Evolutionary conservation across 2,329 filamentous ascomycete species (phyloP).

Genomic region (Aurifilum marmelostoma): DNA sequence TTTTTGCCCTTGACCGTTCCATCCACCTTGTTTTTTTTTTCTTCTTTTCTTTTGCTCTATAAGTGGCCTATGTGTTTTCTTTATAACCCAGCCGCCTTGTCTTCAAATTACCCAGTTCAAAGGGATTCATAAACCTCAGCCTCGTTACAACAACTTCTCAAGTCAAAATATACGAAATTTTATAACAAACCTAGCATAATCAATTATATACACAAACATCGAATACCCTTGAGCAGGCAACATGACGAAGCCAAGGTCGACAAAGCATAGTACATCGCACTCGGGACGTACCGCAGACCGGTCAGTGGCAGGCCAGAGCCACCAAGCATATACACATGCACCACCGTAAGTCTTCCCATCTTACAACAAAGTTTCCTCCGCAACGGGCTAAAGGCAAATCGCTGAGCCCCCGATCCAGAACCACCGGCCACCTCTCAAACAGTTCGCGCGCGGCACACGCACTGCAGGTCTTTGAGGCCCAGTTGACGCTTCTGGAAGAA

Average conservation of each 20-base stretch:
- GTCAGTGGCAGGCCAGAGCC: neutral
- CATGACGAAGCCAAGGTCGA: neutral
- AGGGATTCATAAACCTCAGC: too few relatives aligned
- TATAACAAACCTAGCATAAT: neutral
- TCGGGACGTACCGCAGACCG: neutral
- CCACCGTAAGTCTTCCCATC: neutral
- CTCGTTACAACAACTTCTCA: neutral
- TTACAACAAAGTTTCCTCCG: neutral
- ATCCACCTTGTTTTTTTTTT: neutral
- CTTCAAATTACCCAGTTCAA: neutral
- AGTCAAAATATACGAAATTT: neutral
- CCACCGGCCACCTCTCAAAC: neutral
- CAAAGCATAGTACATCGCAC: neutral
- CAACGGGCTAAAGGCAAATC: neutral
- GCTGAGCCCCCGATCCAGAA: neutral
- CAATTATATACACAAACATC: neutral
- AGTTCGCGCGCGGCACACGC: neutral
- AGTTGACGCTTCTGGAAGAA: constrained; percentile 1
- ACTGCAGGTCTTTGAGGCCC: neutral
- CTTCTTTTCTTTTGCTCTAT: too few relatives aligned
- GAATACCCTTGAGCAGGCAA: too few relatives aligned
- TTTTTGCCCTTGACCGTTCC: neutral
- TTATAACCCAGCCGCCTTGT: neutral
- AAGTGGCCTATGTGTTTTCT: too few relatives aligned
- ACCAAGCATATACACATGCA: neutral